These are phyloP conservation scores for Nitzschia sp. DNA, from an alignment of 108 stramenopile species.

Conservation along the genomic window DNA sequence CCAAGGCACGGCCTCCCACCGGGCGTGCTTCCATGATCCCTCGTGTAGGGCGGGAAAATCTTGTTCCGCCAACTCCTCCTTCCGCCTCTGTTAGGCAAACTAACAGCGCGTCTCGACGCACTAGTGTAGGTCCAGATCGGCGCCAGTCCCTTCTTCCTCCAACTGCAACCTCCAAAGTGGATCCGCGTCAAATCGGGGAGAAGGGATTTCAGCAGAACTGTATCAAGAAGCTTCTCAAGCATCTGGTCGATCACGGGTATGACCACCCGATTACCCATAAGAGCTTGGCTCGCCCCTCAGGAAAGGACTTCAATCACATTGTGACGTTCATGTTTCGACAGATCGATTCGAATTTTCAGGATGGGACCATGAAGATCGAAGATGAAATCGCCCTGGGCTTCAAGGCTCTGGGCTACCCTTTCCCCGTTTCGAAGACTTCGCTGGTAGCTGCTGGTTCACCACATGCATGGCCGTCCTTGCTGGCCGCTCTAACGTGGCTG, in stretches of 20 bases:
- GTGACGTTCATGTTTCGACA: slow-evolving; percentile 91
- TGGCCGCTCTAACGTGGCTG: slow-evolving; percentile 96
- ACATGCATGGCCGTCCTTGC: slow-evolving; percentile 97
- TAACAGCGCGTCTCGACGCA: slow-evolving; percentile 14
- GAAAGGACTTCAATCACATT: slow-evolving; percentile 94
- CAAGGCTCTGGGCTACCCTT: slow-evolving; percentile 93
- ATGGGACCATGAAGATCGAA: slow-evolving; percentile 84
- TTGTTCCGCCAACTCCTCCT: slow-evolving; percentile 30
- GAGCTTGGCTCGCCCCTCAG: slow-evolving; percentile 85
- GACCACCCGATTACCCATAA: slow-evolving; percentile 76
- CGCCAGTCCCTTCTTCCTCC: slow-evolving; percentile 35
- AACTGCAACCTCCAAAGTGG: slow-evolving; percentile 21
- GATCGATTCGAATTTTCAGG: slow-evolving; percentile 85
- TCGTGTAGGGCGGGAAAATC: slow-evolving; percentile 39
- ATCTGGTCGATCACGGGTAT: slow-evolving; percentile 69
- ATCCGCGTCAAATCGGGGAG: slow-evolving; percentile 68
- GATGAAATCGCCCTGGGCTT: slow-evolving; percentile 94
- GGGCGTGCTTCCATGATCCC: slow-evolving; percentile 52
- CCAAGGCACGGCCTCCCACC: slow-evolving; percentile 28
- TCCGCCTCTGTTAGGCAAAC: slow-evolving; percentile 1
- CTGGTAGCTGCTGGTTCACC: slow-evolving; percentile 97
- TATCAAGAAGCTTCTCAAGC: slow-evolving; percentile 74
- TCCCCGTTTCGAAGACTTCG: slow-evolving; percentile 87
- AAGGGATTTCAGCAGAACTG: slow-evolving; percentile 72
- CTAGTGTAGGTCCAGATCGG: slow-evolving; percentile 28